These are phyloP conservation scores for Penstemon barbatus DNA, from an alignment of 257 asterid species.

Conservation along the genomic window DNA sequence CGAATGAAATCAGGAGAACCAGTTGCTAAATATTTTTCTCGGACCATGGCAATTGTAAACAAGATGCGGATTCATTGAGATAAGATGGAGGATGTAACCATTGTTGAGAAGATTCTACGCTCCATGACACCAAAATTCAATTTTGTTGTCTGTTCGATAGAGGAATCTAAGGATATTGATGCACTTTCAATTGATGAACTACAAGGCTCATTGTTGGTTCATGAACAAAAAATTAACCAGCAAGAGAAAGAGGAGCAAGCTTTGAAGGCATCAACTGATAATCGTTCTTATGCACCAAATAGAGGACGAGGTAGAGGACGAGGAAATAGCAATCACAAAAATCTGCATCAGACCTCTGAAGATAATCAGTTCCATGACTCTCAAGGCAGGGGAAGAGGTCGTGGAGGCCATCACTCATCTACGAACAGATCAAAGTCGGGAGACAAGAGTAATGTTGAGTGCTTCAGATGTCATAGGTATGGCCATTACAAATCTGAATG, in stretches of 20 bases:
- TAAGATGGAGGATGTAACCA: neutral
- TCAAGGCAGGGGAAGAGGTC: too few relatives aligned
- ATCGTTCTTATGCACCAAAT: neutral
- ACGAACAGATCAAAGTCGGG: too few relatives aligned
- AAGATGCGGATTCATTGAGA: slow-evolving; percentile 19
- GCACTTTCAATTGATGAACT: slow-evolving; percentile 11
- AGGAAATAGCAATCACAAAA: neutral
- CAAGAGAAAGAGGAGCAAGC: slow-evolving; percentile 15
- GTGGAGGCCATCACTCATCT: too few relatives aligned
- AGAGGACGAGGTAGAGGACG: too few relatives aligned
- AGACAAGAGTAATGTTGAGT: slow-evolving; percentile 1
- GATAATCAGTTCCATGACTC: too few relatives aligned
- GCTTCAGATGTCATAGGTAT: slow-evolving; percentile 15
- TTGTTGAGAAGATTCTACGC: slow-evolving; percentile 14
- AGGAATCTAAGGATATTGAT: slow-evolving; percentile 14
- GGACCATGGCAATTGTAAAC: slow-evolving; percentile 11
- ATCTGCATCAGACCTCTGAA: neutral
- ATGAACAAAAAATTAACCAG: slow-evolving; percentile 13
- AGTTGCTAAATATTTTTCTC: neutral
- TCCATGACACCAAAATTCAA: slow-evolving; percentile 12
- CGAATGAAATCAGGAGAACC: slow-evolving; percentile 1
- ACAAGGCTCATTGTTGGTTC: slow-evolving; percentile 4
- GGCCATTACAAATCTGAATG: slow-evolving; percentile 26
- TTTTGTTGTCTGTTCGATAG: slow-evolving; percentile 5
- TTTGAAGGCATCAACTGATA: neutral